phyloP scores from a whole-genome alignment of 257 asterid genomes.

The Solanum lignicaule region DNA sequence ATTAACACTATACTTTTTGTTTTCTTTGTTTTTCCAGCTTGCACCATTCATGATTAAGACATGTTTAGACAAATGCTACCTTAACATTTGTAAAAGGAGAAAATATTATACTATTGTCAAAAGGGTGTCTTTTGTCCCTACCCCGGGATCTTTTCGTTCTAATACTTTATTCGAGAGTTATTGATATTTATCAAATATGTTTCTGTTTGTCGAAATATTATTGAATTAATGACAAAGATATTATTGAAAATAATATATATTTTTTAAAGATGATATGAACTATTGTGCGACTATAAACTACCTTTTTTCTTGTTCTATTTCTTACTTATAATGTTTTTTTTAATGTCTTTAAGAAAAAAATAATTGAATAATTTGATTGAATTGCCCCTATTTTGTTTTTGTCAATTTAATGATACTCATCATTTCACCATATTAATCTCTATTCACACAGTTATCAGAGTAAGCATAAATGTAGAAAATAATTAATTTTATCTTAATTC shows the following conservation, averaged over 20 bases:
- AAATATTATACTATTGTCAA: not conserved
- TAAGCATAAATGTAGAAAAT: not conserved
- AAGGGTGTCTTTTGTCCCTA: not conserved
- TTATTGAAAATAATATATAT: too few species aligned
- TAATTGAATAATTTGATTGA: too few species aligned
- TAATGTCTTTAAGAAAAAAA: not conserved
- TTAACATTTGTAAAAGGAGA: not conserved
- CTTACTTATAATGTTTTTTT: not conserved
- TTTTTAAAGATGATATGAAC: too few species aligned
- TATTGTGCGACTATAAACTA: not conserved
- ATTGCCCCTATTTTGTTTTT: not conserved
- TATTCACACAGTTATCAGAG: not conserved
- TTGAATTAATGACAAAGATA: too few species aligned
- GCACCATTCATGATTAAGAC: not conserved
- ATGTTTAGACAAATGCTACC: not conserved
- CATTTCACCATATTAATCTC: not conserved
- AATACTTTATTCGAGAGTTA: not conserved
- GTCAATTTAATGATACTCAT: not conserved
- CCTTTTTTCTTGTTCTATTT: rapidly evolving
- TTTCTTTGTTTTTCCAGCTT: not conserved
- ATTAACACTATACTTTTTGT: not conserved
- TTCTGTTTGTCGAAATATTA: too few species aligned
- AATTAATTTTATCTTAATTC: not conserved
- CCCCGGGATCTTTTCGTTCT: too few species aligned
- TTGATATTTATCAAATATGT: too few species aligned